Evolutionary conservation across 768 basidiomycete species (phyloP).

Genomic region (Udeniomyces megalosporus): DNA sequence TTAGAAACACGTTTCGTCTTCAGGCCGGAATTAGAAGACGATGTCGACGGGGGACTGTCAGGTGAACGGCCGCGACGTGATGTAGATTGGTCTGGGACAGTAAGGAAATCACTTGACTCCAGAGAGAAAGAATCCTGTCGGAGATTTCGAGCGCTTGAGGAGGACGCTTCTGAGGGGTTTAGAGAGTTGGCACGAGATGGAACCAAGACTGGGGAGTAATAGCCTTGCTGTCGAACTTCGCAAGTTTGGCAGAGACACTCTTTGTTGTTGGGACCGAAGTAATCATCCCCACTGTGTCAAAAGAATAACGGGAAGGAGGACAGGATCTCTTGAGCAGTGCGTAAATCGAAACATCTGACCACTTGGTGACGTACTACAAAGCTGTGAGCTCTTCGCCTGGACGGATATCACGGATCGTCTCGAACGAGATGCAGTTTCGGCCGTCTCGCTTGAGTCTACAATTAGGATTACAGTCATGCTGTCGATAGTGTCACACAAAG

Average conservation of each 20-base stretch:
- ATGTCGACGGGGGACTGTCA: neutral
- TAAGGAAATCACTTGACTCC: neutral
- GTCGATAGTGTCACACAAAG: neutral
- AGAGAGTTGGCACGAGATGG: neutral
- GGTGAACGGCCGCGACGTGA: neutral
- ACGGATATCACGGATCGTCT: neutral
- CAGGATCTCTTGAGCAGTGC: neutral
- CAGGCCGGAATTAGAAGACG: neutral
- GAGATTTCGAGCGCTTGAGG: neutral
- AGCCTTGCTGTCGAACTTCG: neutral
- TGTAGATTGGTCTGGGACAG: neutral
- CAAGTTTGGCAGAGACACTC: constrained; percentile 3
- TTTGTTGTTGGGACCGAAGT: neutral
- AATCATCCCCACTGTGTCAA: neutral
- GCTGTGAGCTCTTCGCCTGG: neutral
- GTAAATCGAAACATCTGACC: neutral
- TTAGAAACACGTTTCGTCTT: neutral
- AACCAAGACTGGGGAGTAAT: neutral
- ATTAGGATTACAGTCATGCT: constrained; percentile 2
- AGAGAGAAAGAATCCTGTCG: neutral
- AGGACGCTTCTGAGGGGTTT: neutral
- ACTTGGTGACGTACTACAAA: neutral
- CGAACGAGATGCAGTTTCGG: neutral
- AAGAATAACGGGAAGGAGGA: too few relatives aligned
- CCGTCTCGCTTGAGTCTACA: neutral